These are phyloP conservation scores for Seminavis robusta DNA, from an alignment of 108 stramenopile genomes.

Conservation along the genomic window DNA sequence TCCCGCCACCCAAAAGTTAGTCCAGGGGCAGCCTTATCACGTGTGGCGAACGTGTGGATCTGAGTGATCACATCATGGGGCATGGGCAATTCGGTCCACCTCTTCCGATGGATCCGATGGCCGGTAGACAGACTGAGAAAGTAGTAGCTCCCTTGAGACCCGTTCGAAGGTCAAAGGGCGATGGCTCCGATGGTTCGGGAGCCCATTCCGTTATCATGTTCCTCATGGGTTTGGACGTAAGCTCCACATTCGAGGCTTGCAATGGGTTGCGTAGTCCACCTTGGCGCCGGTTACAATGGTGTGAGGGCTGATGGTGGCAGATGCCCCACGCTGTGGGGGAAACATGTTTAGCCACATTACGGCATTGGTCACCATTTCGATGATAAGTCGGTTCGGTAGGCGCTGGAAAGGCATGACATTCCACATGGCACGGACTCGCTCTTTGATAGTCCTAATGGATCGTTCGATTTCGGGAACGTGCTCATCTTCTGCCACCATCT, in stretches of 20 bases:
- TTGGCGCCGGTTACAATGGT: slow-evolving; percentile 7
- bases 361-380: slow-evolving; percentile 9
- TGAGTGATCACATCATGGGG: slow-evolving; percentile 10
- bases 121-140: slow-evolving; percentile 25
- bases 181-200: slow-evolving; percentile 21
- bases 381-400: slow-evolving; percentile 15
- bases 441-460: slow-evolving; percentile 31
- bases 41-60: slow-evolving; percentile 1
- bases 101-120: slow-evolving; percentile 4
- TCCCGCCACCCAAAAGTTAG: background rate
- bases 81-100: slow-evolving; percentile 18
- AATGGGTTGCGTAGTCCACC: background rate
- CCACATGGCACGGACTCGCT: slow-evolving; percentile 15
- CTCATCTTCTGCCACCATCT: slow-evolving; percentile 13
- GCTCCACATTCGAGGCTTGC: slow-evolving; percentile 13
- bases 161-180: slow-evolving; percentile 25
- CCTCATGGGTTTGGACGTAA: slow-evolving; percentile 20
- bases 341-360: slow-evolving; percentile 28
- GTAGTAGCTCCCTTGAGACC: slow-evolving; percentile 32
- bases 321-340: slow-evolving; percentile 24
- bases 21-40: background rate
- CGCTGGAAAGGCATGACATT: slow-evolving; percentile 23
- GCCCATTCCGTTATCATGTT: slow-evolving; percentile 19
- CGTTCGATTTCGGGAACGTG: slow-evolving; percentile 39
- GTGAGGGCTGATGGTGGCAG: slow-evolving; percentile 24